Conservation (phyloP, 83 land plant species). For the Diphasiastrum complanatum region DNA sequence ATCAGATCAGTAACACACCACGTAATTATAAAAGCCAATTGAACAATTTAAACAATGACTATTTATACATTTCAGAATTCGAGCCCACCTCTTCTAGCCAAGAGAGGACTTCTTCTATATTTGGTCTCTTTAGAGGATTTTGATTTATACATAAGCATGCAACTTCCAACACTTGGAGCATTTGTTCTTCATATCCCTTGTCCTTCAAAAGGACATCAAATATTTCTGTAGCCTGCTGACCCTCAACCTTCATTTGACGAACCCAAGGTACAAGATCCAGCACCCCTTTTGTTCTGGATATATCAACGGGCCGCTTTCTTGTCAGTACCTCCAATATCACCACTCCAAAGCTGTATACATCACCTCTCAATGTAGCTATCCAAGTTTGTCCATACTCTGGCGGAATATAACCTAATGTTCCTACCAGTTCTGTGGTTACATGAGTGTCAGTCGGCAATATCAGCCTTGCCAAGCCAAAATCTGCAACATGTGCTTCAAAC, state of each 20-base stretch:
- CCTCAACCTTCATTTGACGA: conserved; percentile 29
- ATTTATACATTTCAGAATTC: too few relatives aligned
- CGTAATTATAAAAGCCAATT: too few relatives aligned
- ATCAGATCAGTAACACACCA: too few relatives aligned
- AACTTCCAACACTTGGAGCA: conserved; percentile 30
- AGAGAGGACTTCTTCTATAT: conserved; percentile 29
- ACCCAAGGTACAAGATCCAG: conserved; percentile 47
- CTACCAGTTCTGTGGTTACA: conserved; percentile 27
- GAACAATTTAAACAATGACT: too few relatives aligned
- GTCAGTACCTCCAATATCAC: conserved; percentile 43
- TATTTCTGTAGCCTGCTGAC: conserved; percentile 20
- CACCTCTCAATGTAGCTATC: conserved; percentile 41
- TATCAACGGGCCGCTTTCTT: conserved; percentile 43
- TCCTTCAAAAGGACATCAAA: conserved; percentile 25
- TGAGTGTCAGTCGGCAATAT: conserved; percentile 10
- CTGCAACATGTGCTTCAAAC: conserved; percentile 20
- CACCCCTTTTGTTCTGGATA: conserved; percentile 30
- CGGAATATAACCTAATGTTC: conserved; percentile 41
- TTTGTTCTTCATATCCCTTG: conserved; percentile 31
- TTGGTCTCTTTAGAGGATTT: conserved; percentile 36
- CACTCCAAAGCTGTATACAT: conserved; percentile 53
- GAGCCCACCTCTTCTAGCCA: conserved; percentile 26
- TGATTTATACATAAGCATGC: conserved; percentile 36
- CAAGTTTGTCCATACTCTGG: conserved; percentile 42
- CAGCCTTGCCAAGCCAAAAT: conserved; percentile 19